Conservation (phyloP, 176 grass and related monocot species). For the Avena eriantha region DNA sequence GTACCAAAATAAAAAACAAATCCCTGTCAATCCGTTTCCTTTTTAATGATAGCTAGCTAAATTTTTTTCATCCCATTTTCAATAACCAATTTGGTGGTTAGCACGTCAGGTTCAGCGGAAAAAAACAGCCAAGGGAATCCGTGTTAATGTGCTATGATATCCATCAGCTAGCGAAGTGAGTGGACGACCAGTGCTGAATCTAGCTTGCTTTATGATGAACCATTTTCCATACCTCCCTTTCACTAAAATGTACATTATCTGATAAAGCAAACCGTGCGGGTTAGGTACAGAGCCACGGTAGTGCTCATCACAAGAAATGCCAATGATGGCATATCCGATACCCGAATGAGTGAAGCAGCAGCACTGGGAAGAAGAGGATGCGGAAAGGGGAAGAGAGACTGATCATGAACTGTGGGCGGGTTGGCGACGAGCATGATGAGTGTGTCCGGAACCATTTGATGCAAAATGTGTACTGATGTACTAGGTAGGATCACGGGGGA, state of each 20-base stretch:
- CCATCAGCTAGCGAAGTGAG: conserved; percentile 25
- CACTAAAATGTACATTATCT: neutral
- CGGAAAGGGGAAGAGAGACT: neutral
- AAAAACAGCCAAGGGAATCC: conserved; percentile 1
- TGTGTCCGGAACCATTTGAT: neutral
- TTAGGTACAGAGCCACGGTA: neutral
- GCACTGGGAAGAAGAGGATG: neutral
- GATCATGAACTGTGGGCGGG: neutral
- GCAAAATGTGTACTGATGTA: neutral
- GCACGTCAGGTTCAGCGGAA: conserved; percentile 44
- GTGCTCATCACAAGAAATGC: conserved; percentile 3
- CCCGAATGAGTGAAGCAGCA: conserved; percentile 15
- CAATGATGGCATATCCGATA: conserved; percentile 6
- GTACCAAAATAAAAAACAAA: conserved; percentile 25
- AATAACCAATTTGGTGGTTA: conserved; percentile 44
- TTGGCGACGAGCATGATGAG: neutral
- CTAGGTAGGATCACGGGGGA: neutral
- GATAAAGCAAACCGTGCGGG: neutral
- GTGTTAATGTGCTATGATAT: conserved; percentile 27
- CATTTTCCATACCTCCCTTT: conserved; percentile 19
- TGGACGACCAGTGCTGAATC: conserved; percentile 41
- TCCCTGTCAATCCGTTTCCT: conserved; percentile 36
- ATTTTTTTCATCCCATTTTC: conserved; percentile 11
- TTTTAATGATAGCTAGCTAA: conserved; percentile 4
- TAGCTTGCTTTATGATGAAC: conserved; percentile 28